phyloP scores from a whole-genome alignment of 176 grass and related monocot genomes.

The Musa beccarii region DNA sequence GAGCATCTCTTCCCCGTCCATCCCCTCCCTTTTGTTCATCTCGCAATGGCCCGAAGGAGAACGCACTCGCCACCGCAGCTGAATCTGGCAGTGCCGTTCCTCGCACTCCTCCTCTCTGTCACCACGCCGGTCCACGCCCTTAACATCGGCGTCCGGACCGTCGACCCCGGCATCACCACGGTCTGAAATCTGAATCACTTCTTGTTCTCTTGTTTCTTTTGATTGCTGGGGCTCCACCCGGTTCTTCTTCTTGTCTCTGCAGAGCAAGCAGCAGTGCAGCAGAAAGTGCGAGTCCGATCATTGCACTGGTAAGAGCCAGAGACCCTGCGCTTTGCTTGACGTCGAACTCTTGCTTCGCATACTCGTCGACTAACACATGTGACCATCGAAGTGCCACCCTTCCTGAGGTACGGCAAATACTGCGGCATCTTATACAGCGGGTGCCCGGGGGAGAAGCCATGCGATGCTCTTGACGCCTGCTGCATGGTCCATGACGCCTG shows the following conservation, averaged over 20 bases:
- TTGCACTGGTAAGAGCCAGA: conserved; percentile 33
- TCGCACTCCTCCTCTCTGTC: background rate
- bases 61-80: background rate
- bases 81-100: background rate
- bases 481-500: conserved; percentile 90
- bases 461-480: conserved; percentile 85
- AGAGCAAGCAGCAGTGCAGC: conserved; percentile 54
- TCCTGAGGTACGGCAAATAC: conserved; percentile 84
- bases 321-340: too few species aligned
- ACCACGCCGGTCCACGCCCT: background rate
- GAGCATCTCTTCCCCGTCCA: background rate
- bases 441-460: conserved; percentile 61
- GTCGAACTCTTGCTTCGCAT: too few species aligned
- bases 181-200: background rate
- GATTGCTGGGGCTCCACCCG: background rate
- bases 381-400: conserved; percentile 29
- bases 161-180: background rate
- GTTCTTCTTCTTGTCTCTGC: background rate
- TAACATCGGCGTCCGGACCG: conserved; percentile 18
- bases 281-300: conserved; percentile 58
- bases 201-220: background rate
- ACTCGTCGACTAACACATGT: background rate
- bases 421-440: conserved; percentile 73
- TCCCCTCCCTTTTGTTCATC: background rate
- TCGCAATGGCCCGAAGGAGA: background rate